phyloP scores from a whole-genome alignment of 306 rosid genomes.

The Begonia peltatifolia region DNA sequence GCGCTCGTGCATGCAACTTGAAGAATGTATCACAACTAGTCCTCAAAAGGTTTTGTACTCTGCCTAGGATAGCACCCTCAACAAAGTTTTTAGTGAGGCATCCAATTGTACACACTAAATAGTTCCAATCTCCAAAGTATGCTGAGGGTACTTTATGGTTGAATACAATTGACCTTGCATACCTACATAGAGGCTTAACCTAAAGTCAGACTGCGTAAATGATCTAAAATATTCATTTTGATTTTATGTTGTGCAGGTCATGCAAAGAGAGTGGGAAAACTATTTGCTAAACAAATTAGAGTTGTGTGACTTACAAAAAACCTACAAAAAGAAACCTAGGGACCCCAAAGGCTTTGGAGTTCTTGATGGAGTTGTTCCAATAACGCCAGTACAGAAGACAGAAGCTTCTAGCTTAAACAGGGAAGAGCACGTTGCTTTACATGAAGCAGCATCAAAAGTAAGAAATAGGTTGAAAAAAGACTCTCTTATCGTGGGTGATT shows the following conservation, averaged over 20 bases:
- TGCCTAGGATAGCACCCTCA: too few relatives aligned
- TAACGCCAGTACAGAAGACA: conserved; percentile 39
- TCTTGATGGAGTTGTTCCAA: conserved; percentile 79
- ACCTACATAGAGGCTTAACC: too few relatives aligned
- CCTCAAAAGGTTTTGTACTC: conserved; percentile 41
- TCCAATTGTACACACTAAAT: too few relatives aligned
- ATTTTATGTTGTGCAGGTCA: conserved; percentile 35
- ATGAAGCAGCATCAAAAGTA: conserved; percentile 69
- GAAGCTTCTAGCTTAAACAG: conserved; percentile 61
- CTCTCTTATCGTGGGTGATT: conserved; percentile 27
- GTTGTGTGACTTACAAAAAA: conserved; percentile 50
- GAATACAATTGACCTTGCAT: too few relatives aligned
- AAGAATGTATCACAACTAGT: conserved; percentile 50
- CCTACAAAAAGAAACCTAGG: conserved; percentile 66
- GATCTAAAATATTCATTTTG: too few relatives aligned
- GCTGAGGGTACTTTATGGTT: too few relatives aligned
- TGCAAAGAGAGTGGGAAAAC: conserved; percentile 77
- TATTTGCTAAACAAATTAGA: conserved; percentile 83
- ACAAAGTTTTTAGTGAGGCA: too few relatives aligned
- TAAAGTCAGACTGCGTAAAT: too few relatives aligned
- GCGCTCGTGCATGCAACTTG: conserved; percentile 85
- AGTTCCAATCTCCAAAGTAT: too few relatives aligned
- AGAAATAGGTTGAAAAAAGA: conserved; percentile 36
- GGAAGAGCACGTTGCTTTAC: conserved; percentile 72
- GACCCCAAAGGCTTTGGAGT: conserved; percentile 92